Evolutionary conservation across 1,284 basidiomycete genomes (phyloP).

Genomic region (Sporisorium scitamineum): DNA sequence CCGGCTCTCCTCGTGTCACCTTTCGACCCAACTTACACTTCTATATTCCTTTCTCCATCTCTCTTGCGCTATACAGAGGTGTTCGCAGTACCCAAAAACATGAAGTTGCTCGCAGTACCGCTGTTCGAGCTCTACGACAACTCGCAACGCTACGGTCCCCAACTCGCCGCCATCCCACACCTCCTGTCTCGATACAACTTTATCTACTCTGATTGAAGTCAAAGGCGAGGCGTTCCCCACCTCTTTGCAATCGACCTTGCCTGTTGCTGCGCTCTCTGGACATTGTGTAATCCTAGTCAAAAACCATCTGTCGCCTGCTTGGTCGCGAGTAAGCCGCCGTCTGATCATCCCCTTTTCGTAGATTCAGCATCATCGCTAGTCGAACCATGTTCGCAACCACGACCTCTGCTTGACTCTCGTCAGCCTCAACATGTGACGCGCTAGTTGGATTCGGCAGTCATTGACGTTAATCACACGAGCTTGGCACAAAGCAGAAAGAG

Average conservation of each 20-base stretch:
- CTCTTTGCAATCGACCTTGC: not conserved
- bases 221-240: not conserved
- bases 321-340: not conserved
- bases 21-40: not conserved
- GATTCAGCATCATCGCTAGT: not conserved
- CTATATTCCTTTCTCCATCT: not conserved
- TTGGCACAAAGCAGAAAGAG: not conserved
- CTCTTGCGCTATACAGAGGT: slow-evolving; percentile 77
- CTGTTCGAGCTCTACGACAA: slow-evolving; percentile 98
- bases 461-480: not conserved
- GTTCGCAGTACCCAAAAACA: slow-evolving; percentile 95
- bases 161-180: slow-evolving; percentile 93
- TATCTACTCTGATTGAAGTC: slow-evolving; percentile 62
- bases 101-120: slow-evolving; percentile 92
- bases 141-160: slow-evolving; percentile 88
- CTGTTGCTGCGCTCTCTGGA: not conserved
- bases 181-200: slow-evolving; percentile 82
- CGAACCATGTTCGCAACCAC: too few relatives aligned
- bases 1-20: not conserved
- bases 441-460: not conserved
- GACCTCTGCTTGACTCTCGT: too few relatives aligned
- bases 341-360: not conserved
- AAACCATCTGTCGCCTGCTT: not conserved
- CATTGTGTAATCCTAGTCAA: slow-evolving; percentile 23
- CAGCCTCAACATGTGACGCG: not conserved